Conservation (phyloP, 768 basidiomycete genomes). For the Paxillus involutus region DNA sequence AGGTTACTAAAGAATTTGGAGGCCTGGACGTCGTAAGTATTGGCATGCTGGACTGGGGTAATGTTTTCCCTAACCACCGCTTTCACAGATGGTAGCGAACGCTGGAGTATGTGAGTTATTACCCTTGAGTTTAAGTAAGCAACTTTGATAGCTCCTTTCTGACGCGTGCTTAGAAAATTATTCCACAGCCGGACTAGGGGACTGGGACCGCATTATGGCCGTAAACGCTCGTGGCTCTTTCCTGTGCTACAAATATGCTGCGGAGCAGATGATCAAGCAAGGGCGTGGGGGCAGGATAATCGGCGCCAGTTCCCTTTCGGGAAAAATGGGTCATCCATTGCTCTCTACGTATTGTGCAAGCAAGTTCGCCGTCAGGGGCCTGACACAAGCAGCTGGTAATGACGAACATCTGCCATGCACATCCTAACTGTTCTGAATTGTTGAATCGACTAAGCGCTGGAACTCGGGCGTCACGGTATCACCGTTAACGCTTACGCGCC, state of each 20-base stretch:
- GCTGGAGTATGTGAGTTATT: background rate
- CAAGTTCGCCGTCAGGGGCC: slow-evolving; percentile 42
- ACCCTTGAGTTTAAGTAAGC: background rate
- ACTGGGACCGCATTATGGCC: slow-evolving; percentile 42
- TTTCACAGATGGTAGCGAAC: slow-evolving; percentile 19
- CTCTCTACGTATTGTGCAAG: slow-evolving; percentile 30
- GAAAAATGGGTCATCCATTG: slow-evolving; percentile 6
- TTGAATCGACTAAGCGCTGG: slow-evolving; percentile 13
- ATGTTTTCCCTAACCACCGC: background rate
- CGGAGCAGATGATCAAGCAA: slow-evolving; percentile 57
- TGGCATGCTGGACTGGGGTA: background rate
- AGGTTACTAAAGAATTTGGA: slow-evolving; percentile 17
- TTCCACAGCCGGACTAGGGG: slow-evolving; percentile 30
- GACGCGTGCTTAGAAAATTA: background rate
- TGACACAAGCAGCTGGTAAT: slow-evolving; percentile 41
- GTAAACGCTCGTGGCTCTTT: slow-evolving; percentile 60
- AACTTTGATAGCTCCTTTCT: background rate
- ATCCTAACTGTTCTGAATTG: background rate
- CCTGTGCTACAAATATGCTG: slow-evolving; percentile 65
- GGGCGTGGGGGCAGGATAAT: slow-evolving; percentile 55
- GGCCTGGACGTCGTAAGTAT: slow-evolving; percentile 1
- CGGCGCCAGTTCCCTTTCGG: slow-evolving; percentile 31
- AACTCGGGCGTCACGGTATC: slow-evolving; percentile 34
- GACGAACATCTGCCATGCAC: background rate
- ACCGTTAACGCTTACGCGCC: slow-evolving; percentile 44